Base-by-base conservation (phyloP, 352 stramenopile species). In the Bremia lactucae region DNA sequence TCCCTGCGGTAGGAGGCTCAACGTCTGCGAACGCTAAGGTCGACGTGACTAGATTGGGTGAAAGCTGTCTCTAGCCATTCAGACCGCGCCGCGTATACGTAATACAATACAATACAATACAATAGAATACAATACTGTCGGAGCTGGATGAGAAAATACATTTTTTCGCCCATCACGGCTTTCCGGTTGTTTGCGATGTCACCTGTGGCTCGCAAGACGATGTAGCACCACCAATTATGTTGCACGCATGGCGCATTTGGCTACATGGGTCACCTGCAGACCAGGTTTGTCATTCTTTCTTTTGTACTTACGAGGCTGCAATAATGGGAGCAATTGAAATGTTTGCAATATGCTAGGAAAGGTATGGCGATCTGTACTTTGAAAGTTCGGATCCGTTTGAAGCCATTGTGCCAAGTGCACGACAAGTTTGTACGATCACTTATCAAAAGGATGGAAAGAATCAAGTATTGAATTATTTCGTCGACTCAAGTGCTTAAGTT, bases 161-260 rank as follows among this genome's bases (percentile, higher is more conserved):
- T n/a, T n/a, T n/a, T n/a, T n/a, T 87, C 8, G 62, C 71, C 2
- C 71, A 87, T 38, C 61, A 84, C 38, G 74, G 74, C 6, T 87
- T 81, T 35, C 78, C 78, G 13, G 87, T 90, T 13, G 47, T 77
- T 0, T 74, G 78, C 14, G 78, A 90, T 33, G 78, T 76, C 20
- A 90, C 78, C 8, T 90, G 87, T 20, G 74, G 68, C 9, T 65
- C 57, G 10, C 46, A 73, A 11, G 55, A 79, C 4, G 74, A 87
- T 22, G 52, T 67, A 10, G 72, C 78, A 14, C 64, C 70, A 13
- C 72, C 74, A n/a, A 90, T 90, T 72, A 87, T 90, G 78, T 42
- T 90, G 13, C 78, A 90, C 40, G 78, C 78, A 15, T 90, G 78
- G 78, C 72, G 71, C 28, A 75, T 90, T 29, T 85, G 77, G 71